These are phyloP conservation scores for Lignosus rhinocerotis DNA, from an alignment of 1,284 basidiomycete genomes.

Conservation along the genomic window DNA sequence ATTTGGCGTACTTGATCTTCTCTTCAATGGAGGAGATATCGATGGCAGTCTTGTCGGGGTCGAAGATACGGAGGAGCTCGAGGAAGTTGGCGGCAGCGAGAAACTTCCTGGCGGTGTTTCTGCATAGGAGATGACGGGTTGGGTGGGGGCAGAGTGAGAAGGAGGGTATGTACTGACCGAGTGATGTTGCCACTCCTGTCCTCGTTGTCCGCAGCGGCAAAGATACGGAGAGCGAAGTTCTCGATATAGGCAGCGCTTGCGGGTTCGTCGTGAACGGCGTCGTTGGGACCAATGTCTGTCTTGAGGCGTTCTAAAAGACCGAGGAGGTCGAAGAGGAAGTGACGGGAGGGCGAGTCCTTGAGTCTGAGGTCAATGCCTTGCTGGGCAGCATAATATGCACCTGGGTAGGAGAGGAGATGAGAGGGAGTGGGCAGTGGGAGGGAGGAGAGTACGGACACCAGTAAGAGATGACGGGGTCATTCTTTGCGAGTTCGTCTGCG, in stretches of 20 bases:
- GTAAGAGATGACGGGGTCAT: constrained; percentile 88
- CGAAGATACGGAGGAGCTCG: constrained; percentile 80
- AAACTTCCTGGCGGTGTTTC: constrained; percentile 86
- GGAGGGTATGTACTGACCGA: constrained; percentile 45
- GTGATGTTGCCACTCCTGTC: constrained; percentile 79
- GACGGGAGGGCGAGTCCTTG: constrained; percentile 61
- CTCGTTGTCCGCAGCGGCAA: constrained; percentile 87
- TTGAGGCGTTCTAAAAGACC: constrained; percentile 84
- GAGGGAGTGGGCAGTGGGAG: constrained; percentile 1
- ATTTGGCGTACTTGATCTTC: constrained; percentile 88
- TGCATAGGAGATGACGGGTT: constrained; percentile 29
- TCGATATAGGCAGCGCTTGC: constrained; percentile 89
- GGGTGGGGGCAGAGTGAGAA: constrained; percentile 21
- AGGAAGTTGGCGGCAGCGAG: constrained; percentile 86
- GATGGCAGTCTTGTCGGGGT: constrained; percentile 55
- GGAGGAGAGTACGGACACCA: constrained; percentile 73
- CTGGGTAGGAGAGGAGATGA: constrained; percentile 40
- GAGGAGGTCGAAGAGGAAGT: constrained; percentile 75
- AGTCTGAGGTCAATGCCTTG: constrained; percentile 75
- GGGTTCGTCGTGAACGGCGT: constrained; percentile 82
- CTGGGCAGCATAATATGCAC: constrained; percentile 89
- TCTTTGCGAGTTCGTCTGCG: constrained; percentile 79
- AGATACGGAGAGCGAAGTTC: constrained; percentile 91
- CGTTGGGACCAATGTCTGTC: constrained; percentile 68
- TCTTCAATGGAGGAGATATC: constrained; percentile 43